Evolutionary conservation across 1,284 basidiomycete genomes (phyloP).

Genomic region (Earliella scabrosa): DNA sequence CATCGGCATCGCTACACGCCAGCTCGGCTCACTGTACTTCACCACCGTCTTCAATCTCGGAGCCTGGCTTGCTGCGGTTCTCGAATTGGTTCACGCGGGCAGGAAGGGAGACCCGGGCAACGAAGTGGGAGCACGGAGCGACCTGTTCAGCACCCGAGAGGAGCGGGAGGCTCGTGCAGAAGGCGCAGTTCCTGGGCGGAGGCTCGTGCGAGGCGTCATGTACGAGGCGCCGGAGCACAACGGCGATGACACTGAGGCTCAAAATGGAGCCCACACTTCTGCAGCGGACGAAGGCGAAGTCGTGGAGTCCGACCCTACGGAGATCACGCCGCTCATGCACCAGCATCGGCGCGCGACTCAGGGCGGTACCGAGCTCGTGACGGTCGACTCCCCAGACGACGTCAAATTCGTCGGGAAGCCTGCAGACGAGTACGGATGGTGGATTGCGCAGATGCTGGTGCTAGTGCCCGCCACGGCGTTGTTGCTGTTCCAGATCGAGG

Average conservation of each 20-base stretch:
- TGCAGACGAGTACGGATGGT: slow-evolving; percentile 53
- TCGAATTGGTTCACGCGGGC: slow-evolving; percentile 18
- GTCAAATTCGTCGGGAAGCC: slow-evolving; percentile 18
- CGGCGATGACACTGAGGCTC: slow-evolving; percentile 21
- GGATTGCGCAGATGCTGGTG: slow-evolving; percentile 64
- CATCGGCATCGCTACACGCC: slow-evolving; percentile 43
- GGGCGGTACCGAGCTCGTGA: slow-evolving; percentile 30
- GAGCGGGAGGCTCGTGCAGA: slow-evolving; percentile 19
- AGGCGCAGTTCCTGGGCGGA: slow-evolving; percentile 14
- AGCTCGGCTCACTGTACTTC: slow-evolving; percentile 60
- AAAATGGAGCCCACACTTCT: slow-evolving; percentile 7
- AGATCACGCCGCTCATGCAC: slow-evolving; percentile 54
- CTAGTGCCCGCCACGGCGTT: slow-evolving; percentile 61
- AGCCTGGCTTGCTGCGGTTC: slow-evolving; percentile 18
- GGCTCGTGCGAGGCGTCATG: slow-evolving; percentile 24
- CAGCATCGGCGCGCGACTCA: slow-evolving; percentile 32
- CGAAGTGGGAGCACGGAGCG: slow-evolving; percentile 15
- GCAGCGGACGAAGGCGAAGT: slow-evolving; percentile 31
- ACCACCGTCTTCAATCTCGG: slow-evolving; percentile 38
- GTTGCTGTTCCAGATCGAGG: slow-evolving; percentile 57
- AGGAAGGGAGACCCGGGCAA: slow-evolving; percentile 20
- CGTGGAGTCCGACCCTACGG: slow-evolving; percentile 47
- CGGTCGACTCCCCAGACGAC: slow-evolving; percentile 12
- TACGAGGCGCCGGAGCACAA: slow-evolving; percentile 23
- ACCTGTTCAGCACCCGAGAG: slow-evolving; percentile 18